Conservation (phyloP, 805 yeast species). For the Kluyveromyces siamensis region DNA sequence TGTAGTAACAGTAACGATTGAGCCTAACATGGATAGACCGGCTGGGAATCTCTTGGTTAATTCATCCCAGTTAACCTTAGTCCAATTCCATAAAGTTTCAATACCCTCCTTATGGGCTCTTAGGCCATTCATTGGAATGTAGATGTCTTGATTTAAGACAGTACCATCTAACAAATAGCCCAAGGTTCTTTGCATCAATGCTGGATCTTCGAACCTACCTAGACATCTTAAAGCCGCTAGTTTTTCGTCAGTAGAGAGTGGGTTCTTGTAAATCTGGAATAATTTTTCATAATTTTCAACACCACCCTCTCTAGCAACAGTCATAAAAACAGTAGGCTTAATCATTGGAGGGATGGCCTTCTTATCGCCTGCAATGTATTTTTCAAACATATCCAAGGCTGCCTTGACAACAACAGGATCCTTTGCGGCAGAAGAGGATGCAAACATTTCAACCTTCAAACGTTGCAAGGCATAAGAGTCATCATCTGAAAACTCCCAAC, state of each 20-base stretch:
- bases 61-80: slow-evolving; percentile 62
- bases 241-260: slow-evolving; percentile 56
- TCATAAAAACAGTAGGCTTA: slow-evolving; percentile 52
- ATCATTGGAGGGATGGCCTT: slow-evolving; percentile 67
- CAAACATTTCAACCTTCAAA: slow-evolving; percentile 56
- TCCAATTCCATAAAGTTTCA: slow-evolving; percentile 66
- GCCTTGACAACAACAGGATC: slow-evolving; percentile 39
- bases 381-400: slow-evolving; percentile 41
- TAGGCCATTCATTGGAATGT: slow-evolving; percentile 70
- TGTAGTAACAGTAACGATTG: slow-evolving; percentile 56
- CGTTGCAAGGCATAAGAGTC: slow-evolving; percentile 57
- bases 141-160: slow-evolving; percentile 62
- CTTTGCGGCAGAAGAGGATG: slow-evolving; percentile 47
- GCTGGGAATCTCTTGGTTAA: slow-evolving; percentile 66
- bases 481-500: slow-evolving; percentile 50
- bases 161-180: slow-evolving; percentile 49
- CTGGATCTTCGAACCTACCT: slow-evolving; percentile 50
- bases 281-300: slow-evolving; percentile 54
- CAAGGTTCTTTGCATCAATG: slow-evolving; percentile 47
- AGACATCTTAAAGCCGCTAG: slow-evolving; percentile 58
- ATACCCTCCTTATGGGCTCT: slow-evolving; percentile 56
- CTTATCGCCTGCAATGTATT: slow-evolving; percentile 52
- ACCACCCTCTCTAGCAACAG: slow-evolving; percentile 62
- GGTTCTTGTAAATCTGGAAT: slow-evolving; percentile 48
- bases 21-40: slow-evolving; percentile 68